Conservation (phyloP, 2,329 filamentous ascomycete genomes). For the Arthroderma sp. region DNA sequence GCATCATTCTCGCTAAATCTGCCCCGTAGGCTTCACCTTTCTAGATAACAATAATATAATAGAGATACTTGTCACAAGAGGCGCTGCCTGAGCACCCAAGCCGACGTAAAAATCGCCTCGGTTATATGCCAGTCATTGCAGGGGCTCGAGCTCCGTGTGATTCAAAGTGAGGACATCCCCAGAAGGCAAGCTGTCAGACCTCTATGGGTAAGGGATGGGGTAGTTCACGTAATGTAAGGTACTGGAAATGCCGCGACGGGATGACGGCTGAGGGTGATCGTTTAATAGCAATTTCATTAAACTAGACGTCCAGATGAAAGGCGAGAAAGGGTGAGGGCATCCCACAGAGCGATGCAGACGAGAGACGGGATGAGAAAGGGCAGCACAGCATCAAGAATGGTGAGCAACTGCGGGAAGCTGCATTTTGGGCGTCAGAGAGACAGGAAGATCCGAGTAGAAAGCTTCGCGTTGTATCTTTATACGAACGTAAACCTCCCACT, state of each 20-base stretch:
- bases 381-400: not conserved
- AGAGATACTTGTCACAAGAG: not conserved
- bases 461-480: constrained; percentile 4
- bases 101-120: not conserved
- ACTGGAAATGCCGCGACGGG: not conserved
- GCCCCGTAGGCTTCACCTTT: not conserved
- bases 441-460: not conserved
- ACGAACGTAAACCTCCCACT: constrained; percentile 1
- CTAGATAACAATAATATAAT: not conserved
- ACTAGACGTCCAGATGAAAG: not conserved
- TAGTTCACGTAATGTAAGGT: not conserved
- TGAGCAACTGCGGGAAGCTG: constrained; percentile 2
- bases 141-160: not conserved
- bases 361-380: not conserved
- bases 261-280: not conserved
- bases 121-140: not conserved
- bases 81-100: not conserved
- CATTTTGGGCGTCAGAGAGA: constrained; percentile 1
- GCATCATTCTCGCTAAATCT: not conserved
- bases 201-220: not conserved
- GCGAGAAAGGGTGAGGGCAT: not conserved
- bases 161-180: constrained; percentile 1
- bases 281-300: constrained; percentile 3
- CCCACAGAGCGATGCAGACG: not conserved
- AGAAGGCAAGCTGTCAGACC: not conserved